Conservation (phyloP, 164 flowering plant species). For the Platanus orientalis region DNA sequence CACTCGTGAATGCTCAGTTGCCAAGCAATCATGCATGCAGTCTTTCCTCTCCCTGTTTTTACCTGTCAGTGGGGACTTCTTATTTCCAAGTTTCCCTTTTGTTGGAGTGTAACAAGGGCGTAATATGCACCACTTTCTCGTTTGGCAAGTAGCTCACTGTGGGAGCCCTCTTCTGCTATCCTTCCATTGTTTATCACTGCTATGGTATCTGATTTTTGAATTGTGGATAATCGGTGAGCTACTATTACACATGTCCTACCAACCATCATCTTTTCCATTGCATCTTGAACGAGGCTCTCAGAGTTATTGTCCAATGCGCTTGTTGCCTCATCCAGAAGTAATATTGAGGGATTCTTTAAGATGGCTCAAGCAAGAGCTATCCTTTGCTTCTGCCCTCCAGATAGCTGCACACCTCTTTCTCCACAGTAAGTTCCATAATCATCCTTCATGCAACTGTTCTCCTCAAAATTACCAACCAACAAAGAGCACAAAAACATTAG, state of each 20-base stretch:
- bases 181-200: constrained; percentile 43
- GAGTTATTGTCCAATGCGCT: constrained; percentile 48
- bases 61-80: no score
- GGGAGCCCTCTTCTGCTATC: constrained; percentile 45
- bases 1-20: no score
- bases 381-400: constrained; percentile 21
- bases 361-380: constrained; percentile 21
- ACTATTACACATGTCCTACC: constrained; percentile 39
- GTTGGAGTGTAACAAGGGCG: constrained; percentile 13
- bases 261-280: constrained; percentile 43
- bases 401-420: constrained; percentile 18
- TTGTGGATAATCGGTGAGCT: constrained; percentile 46
- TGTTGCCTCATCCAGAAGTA: constrained; percentile 21
- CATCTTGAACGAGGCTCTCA: constrained; percentile 39
- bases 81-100: no score
- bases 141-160: constrained; percentile 20
- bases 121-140: constrained; percentile 4
- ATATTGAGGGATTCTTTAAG: constrained; percentile 13
- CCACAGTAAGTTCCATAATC: constrained; percentile 19
- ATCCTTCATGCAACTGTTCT: constrained; percentile 16
- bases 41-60: no score
- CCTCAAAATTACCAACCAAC: no score
- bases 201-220: constrained; percentile 38
- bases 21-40: no score
- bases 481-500: no score